phyloP scores from a whole-genome alignment of 768 basidiomycete genomes.

The Podaxis mareebaensis region DNA sequence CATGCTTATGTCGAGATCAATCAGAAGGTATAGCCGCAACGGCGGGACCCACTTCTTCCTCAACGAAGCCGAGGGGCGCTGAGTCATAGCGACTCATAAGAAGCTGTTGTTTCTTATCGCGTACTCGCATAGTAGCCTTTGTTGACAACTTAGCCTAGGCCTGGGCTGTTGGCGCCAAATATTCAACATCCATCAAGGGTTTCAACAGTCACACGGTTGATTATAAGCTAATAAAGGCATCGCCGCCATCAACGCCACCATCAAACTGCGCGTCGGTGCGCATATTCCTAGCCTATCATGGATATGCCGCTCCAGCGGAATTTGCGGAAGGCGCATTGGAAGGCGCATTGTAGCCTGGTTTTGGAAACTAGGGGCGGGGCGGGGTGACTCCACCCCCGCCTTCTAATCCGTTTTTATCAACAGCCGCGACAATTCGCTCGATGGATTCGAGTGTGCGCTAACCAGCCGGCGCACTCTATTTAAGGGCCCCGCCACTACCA shows the following conservation, averaged over 20 bases:
- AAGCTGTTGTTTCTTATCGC: not conserved
- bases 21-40: not conserved
- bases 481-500: not conserved
- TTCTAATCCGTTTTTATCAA: not conserved
- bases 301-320: not conserved
- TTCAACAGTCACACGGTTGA: not conserved
- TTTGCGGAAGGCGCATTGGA: not conserved
- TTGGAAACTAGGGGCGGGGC: not conserved
- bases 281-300: not conserved
- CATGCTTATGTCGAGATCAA: not conserved
- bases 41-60: not conserved
- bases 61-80: not conserved
- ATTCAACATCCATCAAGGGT: slow-evolving; percentile 12
- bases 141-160: not conserved
- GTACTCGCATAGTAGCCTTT: not conserved
- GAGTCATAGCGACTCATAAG: not conserved
- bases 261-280: not conserved
- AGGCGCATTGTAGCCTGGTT: not conserved
- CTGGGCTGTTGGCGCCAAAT: not conserved
- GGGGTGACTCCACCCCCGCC: slow-evolving; percentile 3
- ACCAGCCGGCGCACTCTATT: slow-evolving; percentile 1
- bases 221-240: not conserved
- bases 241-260: not conserved
- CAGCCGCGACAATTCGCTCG: not conserved
- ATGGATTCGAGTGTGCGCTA: not conserved